Base-by-base conservation (phyloP, 768 basidiomycete species). In the Lactifluus rugatus region DNA sequence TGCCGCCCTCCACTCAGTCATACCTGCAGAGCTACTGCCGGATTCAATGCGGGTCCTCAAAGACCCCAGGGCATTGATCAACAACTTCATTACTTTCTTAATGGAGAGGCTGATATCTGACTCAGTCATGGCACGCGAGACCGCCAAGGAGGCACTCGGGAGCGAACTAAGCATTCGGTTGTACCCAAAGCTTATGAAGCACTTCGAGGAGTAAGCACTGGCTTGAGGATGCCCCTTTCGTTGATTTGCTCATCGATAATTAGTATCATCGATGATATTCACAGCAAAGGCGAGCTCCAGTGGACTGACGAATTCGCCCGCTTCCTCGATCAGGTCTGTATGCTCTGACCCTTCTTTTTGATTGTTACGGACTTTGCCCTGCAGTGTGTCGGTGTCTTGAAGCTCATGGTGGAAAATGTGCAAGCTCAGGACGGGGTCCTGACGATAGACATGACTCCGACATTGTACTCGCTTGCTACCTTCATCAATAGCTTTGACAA, bases 61-160 rank as follows among this genome's bases (percentile, higher is more conserved):
- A 49, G 79, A 83, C 61, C 82, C 85, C 2, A 70, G 70, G 16
- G 76, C 78, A 10, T 72, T 87, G 13, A 77, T 89, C 25, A 76
- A 76, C n/a, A 73, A 71, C 45, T 92, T 91, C 68, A 75, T 92
- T 23, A 75, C 74, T 3, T 80, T 82, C 52, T 74, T 89, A 31
- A 84, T 89, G n/a, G 80, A 80, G 37, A 73, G 87, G 42, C 72
- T 94, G 46, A 73, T 87, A 17, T 73, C 76, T n/a, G 79, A 83
- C 13, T 78, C 81, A 51, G 74, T 82, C 6, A 76, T 80, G 45
- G 79, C 87, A 36, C 81, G 91, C n/a, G 88, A 95, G 64, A 76
- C 82, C 11, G 87, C 87, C 2, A 79, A 82, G 62, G 90, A 92
- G 54, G 89, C 90, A 0, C 70, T 96, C 17, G 90, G 92, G 2